Evolutionary conservation across 2,329 filamentous ascomycete species (phyloP).

Genomic region (Albophoma yamanashiensis): DNA sequence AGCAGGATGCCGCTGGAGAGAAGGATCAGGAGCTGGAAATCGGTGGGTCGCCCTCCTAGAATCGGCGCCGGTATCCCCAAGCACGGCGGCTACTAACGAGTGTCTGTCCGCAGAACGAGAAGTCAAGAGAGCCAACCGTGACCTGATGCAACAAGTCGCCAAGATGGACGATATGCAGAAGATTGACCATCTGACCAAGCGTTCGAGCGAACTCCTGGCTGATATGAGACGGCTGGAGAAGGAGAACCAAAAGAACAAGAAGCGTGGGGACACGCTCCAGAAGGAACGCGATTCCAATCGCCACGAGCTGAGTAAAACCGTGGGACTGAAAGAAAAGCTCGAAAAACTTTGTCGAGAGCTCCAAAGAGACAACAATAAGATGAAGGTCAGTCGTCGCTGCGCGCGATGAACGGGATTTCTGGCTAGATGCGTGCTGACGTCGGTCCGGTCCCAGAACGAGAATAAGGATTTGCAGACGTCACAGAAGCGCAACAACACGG

Average conservation of each 20-base stretch:
- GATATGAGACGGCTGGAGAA: conserved; percentile 95
- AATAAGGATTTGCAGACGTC: conserved; percentile 84
- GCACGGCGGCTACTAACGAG: not conserved
- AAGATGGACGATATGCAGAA: conserved; percentile 90
- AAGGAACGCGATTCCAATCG: conserved; percentile 91
- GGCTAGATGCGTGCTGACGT: conserved; percentile 11
- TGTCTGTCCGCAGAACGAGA: conserved; percentile 59
- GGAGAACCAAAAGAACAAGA: conserved; percentile 92
- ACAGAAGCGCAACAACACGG: conserved; percentile 70
- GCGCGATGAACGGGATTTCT: not conserved
- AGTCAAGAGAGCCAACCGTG: conserved; percentile 87
- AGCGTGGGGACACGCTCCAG: conserved; percentile 84
- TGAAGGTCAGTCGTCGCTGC: conserved; percentile 57
- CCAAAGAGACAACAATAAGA: conserved; percentile 94
- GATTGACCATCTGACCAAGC: conserved; percentile 81
- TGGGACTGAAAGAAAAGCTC: conserved; percentile 86
- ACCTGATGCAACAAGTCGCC: conserved; percentile 76
- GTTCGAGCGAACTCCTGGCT: conserved; percentile 80
- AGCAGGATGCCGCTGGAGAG: conserved; percentile 84
- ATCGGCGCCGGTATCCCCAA: not conserved
- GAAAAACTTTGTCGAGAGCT: conserved; percentile 93
- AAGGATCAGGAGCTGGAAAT: conserved; percentile 96
- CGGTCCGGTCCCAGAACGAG: conserved; percentile 52
- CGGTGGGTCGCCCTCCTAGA: conserved; percentile 42
- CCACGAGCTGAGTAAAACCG: conserved; percentile 81